phyloP scores from a whole-genome alignment of 345 rosid genomes.

The Gossypium sturtianum region DNA sequence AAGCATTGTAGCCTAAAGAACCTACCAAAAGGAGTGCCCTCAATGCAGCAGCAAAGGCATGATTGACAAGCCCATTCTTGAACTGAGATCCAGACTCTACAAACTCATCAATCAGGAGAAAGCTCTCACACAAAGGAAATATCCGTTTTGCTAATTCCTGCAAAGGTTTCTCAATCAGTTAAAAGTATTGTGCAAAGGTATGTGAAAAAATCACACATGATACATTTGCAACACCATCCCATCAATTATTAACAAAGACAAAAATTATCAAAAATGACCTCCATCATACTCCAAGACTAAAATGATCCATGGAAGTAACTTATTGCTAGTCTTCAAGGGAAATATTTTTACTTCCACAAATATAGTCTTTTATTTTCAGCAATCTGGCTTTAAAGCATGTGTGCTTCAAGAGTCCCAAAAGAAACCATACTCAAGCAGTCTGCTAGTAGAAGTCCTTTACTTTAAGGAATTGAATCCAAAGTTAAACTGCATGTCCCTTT shows the following conservation, averaged over 20 bases:
- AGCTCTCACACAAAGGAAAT: conserved; percentile 82
- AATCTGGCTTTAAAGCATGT: neutral
- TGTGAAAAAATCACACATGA: neutral
- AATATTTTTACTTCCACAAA: neutral
- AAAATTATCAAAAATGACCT: neutral
- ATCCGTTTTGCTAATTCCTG: conserved; percentile 86
- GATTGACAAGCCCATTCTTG: conserved; percentile 92
- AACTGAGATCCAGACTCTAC: conserved; percentile 94
- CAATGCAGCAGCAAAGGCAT: conserved; percentile 92
- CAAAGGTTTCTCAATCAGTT: conserved; percentile 22
- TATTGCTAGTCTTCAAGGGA: neutral
- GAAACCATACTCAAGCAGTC: neutral
- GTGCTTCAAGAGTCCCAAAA: neutral
- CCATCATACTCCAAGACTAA: neutral
- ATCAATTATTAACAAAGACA: neutral
- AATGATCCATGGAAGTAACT: neutral
- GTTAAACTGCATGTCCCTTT: neutral
- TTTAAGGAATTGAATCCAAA: neutral
- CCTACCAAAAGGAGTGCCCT: conserved; percentile 87
- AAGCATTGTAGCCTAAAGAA: conserved; percentile 27
- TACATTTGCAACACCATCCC: neutral
- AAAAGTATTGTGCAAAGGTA: conserved; percentile 6
- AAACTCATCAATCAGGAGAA: conserved; percentile 78
- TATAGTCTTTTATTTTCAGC: neutral
- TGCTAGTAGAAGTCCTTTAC: neutral